These are phyloP conservation scores for Saccharomycopsis babjevae DNA, from an alignment of 805 yeast genomes.

Conservation along the genomic window DNA sequence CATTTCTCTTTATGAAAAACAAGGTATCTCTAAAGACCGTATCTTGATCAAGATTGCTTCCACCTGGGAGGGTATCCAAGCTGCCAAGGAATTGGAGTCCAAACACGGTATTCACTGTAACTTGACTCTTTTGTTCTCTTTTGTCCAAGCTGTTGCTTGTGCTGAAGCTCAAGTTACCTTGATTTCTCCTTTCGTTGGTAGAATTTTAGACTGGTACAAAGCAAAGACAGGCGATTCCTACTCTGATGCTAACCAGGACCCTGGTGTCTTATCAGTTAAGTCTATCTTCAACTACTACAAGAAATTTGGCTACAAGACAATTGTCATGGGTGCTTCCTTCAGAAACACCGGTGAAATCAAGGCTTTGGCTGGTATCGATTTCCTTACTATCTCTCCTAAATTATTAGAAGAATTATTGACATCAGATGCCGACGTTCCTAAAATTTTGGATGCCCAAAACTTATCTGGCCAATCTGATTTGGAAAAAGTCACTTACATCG, in stretches of 20 bases:
- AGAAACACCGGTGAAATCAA: constrained; percentile 93
- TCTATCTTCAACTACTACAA: constrained; percentile 93
- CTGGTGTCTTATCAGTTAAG: constrained; percentile 92
- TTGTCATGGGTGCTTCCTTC: constrained; percentile 99
- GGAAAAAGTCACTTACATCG: constrained; percentile 68
- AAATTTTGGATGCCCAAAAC: constrained; percentile 58
- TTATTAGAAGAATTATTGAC: constrained; percentile 79
- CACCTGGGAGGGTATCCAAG: constrained; percentile 99
- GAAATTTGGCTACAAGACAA: constrained; percentile 91
- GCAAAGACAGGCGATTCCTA: constrained; percentile 84
- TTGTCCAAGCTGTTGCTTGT: constrained; percentile 96
- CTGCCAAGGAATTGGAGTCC: constrained; percentile 89
- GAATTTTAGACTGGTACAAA: constrained; percentile 98
- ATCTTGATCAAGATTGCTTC: constrained; percentile 93
- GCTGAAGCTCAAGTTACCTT: constrained; percentile 96
- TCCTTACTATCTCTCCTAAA: constrained; percentile 88
- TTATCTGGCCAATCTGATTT: constrained; percentile 46
- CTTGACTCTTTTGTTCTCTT: constrained; percentile 90
- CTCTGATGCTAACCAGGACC: constrained; percentile 63
- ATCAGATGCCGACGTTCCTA: constrained; percentile 73
- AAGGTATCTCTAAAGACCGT: constrained; percentile 83
- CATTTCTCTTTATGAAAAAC: constrained; percentile 74
- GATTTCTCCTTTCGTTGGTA: constrained; percentile 98
- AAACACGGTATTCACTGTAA: constrained; percentile 89
- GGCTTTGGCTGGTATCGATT: constrained; percentile 96